Evolutionary conservation across 2,329 filamentous ascomycete species (phyloP), one percentile per base, ranked within the genome.

Genomic region (Myriosclerotinia duriaeana): DNA sequence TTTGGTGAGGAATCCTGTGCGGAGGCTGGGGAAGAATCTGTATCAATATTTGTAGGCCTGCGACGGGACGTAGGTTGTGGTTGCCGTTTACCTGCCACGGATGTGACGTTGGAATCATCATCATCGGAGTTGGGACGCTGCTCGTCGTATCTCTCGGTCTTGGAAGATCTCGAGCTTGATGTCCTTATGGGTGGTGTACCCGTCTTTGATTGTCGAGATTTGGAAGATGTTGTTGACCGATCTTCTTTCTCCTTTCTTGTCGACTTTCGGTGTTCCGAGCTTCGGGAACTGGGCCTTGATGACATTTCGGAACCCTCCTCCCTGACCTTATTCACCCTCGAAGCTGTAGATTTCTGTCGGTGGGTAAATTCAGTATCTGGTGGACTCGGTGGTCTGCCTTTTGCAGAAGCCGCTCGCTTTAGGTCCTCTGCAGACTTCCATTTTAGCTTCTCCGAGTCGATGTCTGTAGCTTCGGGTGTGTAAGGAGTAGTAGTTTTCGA

Each of bases 401-500:
- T 82, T 70, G 68, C 77, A 54, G 78, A 74, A 60, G 76, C 56
- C 82, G 76, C 77, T 83, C 74, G 69, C 26, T 70, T 67, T 34
- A 79, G 76, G 22, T 78, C 76, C 38, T 83, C 82, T 30, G 76
- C 76, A 40, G 84, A 84, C 73, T 81, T 84, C 38, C 82, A 81
- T 69, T 81, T 80, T 17, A 62, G 52, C 60, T 82, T 81, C 34
- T 78, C 79, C 30, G 82, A 80, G 62, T 87, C 86, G 30, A 91
- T 72, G 74, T 92, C 89, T 30, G 89, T 92, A 30, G 89, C 83
- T 68, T 92, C 89, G 22, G 90, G 90, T 1, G 90, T 93, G 69
- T 86, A 82, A 68, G 82, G 78, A 40, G 38, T 8, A 40, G 38
- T 8, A 46, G 69, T 66, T 48, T 70, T 72, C 11, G 67, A 66